Evolutionary conservation across 2,329 filamentous ascomycete genomes (phyloP).

Genomic region (Scortechinia acanthostroma): DNA sequence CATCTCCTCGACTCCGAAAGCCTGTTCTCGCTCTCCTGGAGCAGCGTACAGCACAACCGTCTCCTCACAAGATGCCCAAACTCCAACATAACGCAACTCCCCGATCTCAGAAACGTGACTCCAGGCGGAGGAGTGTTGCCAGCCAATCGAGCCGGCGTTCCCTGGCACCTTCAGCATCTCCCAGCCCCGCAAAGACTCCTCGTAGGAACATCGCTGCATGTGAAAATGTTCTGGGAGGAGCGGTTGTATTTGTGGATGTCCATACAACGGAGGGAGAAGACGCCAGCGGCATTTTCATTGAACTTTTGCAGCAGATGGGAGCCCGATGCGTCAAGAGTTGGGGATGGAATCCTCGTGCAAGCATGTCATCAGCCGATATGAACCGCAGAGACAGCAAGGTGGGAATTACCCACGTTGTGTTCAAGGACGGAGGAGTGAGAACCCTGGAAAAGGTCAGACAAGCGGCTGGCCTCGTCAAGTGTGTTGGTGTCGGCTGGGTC

Average conservation of each 20-base stretch:
- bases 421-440: slow-evolving; percentile 75
- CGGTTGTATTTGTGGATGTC: slow-evolving; percentile 76
- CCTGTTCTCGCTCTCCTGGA: neutral
- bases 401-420: slow-evolving; percentile 82
- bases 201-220: slow-evolving; percentile 40
- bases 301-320: slow-evolving; percentile 74
- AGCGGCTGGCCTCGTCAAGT: slow-evolving; percentile 69
- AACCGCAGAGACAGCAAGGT: slow-evolving; percentile 33
- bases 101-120: neutral
- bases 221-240: slow-evolving; percentile 53
- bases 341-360: slow-evolving; percentile 55
- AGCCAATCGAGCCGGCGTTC: neutral
- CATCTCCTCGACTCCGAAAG: slow-evolving; percentile 6
- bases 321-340: slow-evolving; percentile 72
- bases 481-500: slow-evolving; percentile 83
- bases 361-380: slow-evolving; percentile 7
- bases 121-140: neutral
- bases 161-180: slow-evolving; percentile 26
- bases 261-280: slow-evolving; percentile 76
- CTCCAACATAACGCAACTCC: neutral
- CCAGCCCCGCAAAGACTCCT: slow-evolving; percentile 43
- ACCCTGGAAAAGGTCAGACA: slow-evolving; percentile 76
- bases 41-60: neutral
- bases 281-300: slow-evolving; percentile 73
- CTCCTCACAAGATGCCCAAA: neutral